Conservation (phyloP, 2,329 filamentous ascomycete species). For the Ophiocordyceps unilateralis region DNA sequence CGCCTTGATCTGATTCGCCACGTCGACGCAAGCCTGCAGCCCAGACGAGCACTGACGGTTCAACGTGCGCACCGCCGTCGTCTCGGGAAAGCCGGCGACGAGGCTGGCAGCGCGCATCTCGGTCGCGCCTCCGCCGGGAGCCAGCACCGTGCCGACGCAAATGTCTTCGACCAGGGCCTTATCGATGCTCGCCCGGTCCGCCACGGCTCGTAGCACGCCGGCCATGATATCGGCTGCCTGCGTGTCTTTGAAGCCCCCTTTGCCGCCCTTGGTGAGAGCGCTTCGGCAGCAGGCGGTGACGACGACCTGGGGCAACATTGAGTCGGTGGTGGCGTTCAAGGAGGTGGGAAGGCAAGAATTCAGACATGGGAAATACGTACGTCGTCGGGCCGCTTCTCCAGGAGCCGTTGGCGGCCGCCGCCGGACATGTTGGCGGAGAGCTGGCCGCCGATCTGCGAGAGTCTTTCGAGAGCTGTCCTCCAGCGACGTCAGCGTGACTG, state of each 20-base stretch:
- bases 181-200: conserved; percentile 78
- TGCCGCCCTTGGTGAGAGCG: conserved; percentile 80
- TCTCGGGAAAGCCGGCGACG: conserved; percentile 77
- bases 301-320: conserved; percentile 55
- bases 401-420: conserved; percentile 34
- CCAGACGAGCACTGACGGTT: conserved; percentile 94
- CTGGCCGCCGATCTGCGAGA: conserved; percentile 45
- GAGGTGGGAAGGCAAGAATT: background rate
- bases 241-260: conserved; percentile 93
- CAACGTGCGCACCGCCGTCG: conserved; percentile 67
- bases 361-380: conserved; percentile 20
- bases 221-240: conserved; percentile 69
- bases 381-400: conserved; percentile 52
- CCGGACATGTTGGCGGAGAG: conserved; percentile 41
- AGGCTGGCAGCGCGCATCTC: conserved; percentile 89
- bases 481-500: background rate
- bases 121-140: conserved; percentile 85
- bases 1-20: conserved; percentile 77
- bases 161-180: conserved; percentile 81
- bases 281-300: conserved; percentile 86
- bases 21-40: conserved; percentile 80
- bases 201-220: conserved; percentile 64
- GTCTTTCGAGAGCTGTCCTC: conserved; percentile 33
- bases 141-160: conserved; percentile 76
- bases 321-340: conserved; percentile 1